phyloP scores from a whole-genome alignment of 139 green algal genomes.

The Trebouxia sp. region DNA sequence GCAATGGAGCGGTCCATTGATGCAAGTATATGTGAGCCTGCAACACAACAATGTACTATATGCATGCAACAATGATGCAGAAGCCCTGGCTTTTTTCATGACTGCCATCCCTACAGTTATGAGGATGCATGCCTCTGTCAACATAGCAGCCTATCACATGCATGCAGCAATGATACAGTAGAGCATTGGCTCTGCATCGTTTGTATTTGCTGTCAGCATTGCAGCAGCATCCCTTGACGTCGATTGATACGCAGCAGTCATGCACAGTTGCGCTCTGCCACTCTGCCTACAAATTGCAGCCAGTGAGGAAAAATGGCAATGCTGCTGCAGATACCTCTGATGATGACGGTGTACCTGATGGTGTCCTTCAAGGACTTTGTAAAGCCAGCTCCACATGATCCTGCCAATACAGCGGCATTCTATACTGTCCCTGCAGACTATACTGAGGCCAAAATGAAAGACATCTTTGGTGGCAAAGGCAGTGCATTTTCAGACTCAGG shows the following conservation, averaged over 20 bases:
- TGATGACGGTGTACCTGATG: constrained; percentile 74
- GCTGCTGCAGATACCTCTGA: constrained; percentile 61
- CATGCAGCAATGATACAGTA: too few relatives aligned
- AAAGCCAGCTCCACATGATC: constrained; percentile 29
- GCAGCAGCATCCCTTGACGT: too few relatives aligned
- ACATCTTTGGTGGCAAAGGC: constrained; percentile 13
- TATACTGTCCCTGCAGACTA: constrained; percentile 45
- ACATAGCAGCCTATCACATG: too few relatives aligned
- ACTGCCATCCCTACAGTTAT: too few relatives aligned
- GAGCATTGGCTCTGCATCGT: too few relatives aligned
- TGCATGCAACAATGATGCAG: neutral
- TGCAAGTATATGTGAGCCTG: neutral
- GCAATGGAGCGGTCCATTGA: neutral
- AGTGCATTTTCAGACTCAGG: neutral
- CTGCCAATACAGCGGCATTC: constrained; percentile 19
- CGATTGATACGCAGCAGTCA: too few relatives aligned
- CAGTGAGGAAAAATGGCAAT: neutral
- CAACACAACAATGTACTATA: neutral
- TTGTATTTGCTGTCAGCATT: too few relatives aligned
- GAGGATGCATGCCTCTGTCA: too few relatives aligned
- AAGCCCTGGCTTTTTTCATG: neutral
- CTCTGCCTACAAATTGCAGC: neutral
- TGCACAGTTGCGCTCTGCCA: neutral
- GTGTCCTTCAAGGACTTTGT: constrained; percentile 69
- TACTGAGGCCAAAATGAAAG: constrained; percentile 24